Conservation (phyloP, 345 rosid genomes). For the Anastatica hierochuntica region DNA sequence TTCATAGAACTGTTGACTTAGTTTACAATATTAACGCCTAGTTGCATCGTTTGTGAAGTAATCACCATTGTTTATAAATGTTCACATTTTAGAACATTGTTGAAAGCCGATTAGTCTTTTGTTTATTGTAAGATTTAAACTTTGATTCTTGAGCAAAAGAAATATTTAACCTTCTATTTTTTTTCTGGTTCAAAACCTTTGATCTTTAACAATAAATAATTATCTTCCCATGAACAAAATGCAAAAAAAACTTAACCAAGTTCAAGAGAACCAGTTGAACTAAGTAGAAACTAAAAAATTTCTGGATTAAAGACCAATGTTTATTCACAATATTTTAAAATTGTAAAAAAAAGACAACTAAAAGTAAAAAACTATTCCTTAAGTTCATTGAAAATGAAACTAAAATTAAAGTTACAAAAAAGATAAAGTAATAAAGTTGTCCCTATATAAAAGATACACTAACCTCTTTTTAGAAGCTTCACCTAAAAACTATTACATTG, state of each 20-base stretch:
- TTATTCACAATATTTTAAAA: not conserved
- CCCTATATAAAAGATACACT: constrained; percentile 22
- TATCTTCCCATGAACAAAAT: not conserved
- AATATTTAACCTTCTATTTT: too few relatives aligned
- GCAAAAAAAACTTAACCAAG: constrained; percentile 14
- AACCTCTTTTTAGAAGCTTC: constrained; percentile 24
- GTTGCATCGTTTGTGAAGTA: too few relatives aligned
- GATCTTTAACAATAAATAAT: too few relatives aligned
- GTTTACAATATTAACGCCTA: too few relatives aligned
- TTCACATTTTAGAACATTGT: too few relatives aligned
- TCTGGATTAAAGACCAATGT: not conserved
- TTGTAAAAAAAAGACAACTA: constrained; percentile 17
- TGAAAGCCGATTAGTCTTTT: too few relatives aligned
- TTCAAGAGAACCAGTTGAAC: too few relatives aligned
- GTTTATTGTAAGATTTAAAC: too few relatives aligned
- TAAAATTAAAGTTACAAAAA: constrained; percentile 14
- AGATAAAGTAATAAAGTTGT: constrained; percentile 27
- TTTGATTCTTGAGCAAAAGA: too few relatives aligned
- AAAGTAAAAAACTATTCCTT: not conserved
- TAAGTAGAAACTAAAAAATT: constrained; percentile 9
- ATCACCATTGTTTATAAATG: too few relatives aligned
- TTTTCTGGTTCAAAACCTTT: too few relatives aligned
- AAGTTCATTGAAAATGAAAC: constrained; percentile 14
- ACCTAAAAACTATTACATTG: constrained; percentile 25
- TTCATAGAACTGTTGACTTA: too few relatives aligned